Evolutionary conservation across 225 moss, liverwort and hornwort species (phyloP), one percentile per base, ranked within the genome.

Genomic region (Climacium dendroides): DNA sequence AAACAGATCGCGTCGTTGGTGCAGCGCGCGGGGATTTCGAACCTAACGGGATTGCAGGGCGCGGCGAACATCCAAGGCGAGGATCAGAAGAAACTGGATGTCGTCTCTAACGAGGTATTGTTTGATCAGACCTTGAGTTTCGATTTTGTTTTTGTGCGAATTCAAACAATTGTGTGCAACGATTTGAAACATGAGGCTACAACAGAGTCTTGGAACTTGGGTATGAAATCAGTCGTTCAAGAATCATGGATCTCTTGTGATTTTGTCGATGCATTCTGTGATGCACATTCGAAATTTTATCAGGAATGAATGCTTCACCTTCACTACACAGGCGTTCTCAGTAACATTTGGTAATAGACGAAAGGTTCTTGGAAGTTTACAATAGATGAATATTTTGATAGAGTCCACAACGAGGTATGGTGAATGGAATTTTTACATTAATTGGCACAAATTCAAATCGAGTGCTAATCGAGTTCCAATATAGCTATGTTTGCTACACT

Each of bases 1-100:
- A 94, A 95, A 94, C 95, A 92, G 87, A 96, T 96, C 85, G 95
- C 95, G 25, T 90, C 93, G 28, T 64, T 94, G 89, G 93, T 93
- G 86, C 95, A 93, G 59, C 89, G 94, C 72, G 90, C 94, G 28
- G 95, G 94, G 41, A 93, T 96, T 63, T 94, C 90, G 19, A 94
- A 91, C 47, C 83, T 92, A 61, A 91, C 91, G 54, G 93, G 93
- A 6, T 89, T 95, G 48, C 91, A 94, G 48, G 96, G 92, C 54
- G 94, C 81, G 26, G 85, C 87, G 20, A 95, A 93, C 58, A 69
- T 94, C 15, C 93, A 95, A 88, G 97, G 96, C 71, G 95, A 74
- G 73, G 48, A 74, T 19, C 73, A 74, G 74, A 50, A 50, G 50
- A 74, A 74, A 48, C 48, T 74, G 47, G 74, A 74, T 15, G 74